A percentile compares a stretch with the other conserved stretches of the same genome.
These are phyloP conservation scores for Mimosa bimucronata DNA, from an alignment of 306 rosid genomes.

Conservation along the genomic window DNA sequence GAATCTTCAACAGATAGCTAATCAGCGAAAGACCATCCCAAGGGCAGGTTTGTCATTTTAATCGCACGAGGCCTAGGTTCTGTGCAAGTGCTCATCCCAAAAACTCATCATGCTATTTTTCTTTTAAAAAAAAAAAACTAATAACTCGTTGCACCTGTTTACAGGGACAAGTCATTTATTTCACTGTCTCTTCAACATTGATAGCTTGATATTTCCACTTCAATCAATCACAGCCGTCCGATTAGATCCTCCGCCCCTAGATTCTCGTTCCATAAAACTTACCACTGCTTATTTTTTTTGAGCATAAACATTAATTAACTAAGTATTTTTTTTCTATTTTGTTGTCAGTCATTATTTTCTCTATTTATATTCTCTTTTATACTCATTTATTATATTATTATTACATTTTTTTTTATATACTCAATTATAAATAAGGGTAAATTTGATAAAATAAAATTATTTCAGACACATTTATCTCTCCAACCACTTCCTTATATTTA, in stretches of 20 bases:
- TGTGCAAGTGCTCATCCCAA: conserved; percentile 1
- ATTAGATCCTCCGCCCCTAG: background rate
- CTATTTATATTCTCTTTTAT: no score
- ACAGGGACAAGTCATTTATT: conserved; percentile 52
- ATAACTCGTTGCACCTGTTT: conserved; percentile 45
- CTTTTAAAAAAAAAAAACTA: background rate
- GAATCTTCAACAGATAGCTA: background rate
- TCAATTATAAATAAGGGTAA: no score
- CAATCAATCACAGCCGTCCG: conserved; percentile 44
- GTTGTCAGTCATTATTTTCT: no score
- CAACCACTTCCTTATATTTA: no score
- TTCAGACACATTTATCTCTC: no score
- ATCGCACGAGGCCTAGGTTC: background rate
- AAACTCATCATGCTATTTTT: background rate
- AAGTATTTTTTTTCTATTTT: no score
- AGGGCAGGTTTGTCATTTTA: conserved; percentile 31
- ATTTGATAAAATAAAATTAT: no score
- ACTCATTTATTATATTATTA: no score
- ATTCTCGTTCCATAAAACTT: conserved; percentile 31
- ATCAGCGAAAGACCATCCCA: background rate
- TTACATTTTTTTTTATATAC: no score
- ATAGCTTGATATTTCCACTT: conserved; percentile 41
- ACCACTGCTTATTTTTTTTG: conserved; percentile 29
- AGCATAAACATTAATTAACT: no score
- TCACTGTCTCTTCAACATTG: conserved; percentile 16